Evolutionary conservation across 139 green algal species (phyloP).

Genomic region (Pleodorina starrii): DNA sequence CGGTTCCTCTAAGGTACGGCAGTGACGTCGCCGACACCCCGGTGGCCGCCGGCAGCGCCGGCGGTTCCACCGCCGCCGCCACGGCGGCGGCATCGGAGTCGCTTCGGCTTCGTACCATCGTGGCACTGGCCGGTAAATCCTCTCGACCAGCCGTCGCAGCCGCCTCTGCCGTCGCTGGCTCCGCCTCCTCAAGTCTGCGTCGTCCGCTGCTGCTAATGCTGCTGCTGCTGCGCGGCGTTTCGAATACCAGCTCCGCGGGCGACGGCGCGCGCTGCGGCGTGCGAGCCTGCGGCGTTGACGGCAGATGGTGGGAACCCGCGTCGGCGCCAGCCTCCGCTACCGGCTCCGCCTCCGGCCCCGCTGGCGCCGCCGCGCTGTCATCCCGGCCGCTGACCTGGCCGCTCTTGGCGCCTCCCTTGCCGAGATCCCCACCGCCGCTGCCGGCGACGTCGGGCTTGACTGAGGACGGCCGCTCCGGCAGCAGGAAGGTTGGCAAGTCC

Average conservation of each 20-base stretch:
- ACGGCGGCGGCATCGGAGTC: background rate
- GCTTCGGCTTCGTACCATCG: background rate
- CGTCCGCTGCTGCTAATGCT: too few species aligned
- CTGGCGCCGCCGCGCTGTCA: background rate
- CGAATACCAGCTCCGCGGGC: background rate
- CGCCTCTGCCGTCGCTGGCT: background rate
- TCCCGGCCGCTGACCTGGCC: background rate
- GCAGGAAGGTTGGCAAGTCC: constrained; percentile 30
- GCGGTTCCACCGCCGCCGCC: too few species aligned
- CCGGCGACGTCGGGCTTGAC: too few species aligned
- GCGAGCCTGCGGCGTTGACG: too few species aligned
- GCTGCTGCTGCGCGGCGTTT: background rate
- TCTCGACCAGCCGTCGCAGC: too few species aligned
- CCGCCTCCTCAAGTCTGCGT: background rate
- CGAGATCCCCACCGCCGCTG: too few species aligned
- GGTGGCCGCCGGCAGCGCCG: too few species aligned
- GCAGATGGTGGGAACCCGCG: background rate
- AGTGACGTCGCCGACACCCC: background rate
- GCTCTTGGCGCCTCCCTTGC: background rate
- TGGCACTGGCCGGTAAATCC: too few species aligned
- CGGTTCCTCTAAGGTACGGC: background rate
- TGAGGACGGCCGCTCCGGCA: constrained; percentile 3
- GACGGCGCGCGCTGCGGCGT: background rate
- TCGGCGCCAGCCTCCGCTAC: background rate
- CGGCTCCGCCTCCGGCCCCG: background rate